These are phyloP conservation scores for Botrytis squamosa DNA, from an alignment of 2,329 filamentous ascomycete genomes.

Conservation along the genomic window DNA sequence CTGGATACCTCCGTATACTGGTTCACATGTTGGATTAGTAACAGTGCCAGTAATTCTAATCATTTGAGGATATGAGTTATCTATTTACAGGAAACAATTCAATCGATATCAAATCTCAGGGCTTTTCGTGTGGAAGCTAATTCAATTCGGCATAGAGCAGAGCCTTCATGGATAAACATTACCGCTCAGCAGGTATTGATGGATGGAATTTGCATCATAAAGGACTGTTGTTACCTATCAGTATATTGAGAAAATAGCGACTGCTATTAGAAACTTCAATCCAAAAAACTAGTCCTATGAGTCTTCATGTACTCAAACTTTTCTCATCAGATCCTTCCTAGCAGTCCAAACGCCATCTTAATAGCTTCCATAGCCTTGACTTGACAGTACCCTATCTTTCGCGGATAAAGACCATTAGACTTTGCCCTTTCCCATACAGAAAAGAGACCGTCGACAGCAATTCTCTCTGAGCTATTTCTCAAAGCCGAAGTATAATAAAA, in stretches of 20 bases:
- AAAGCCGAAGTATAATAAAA: neutral
- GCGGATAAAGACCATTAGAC: too few species aligned
- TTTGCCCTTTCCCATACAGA: neutral
- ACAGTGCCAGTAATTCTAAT: neutral
- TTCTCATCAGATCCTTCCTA: neutral
- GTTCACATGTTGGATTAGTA: neutral
- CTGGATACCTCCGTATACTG: too few species aligned
- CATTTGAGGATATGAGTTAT: neutral
- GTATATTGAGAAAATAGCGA: neutral
- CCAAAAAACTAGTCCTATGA: neutral
- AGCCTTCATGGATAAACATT: neutral
- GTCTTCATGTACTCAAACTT: neutral
- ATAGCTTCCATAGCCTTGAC: neutral
- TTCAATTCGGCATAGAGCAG: neutral
- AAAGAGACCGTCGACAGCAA: neutral
- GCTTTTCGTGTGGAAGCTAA: neutral
- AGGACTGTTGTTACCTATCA: neutral
- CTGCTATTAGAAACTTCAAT: neutral
- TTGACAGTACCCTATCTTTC: neutral
- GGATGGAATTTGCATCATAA: neutral
- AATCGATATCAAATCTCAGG: accelerated
- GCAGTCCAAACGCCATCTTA: neutral
- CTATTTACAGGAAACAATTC: neutral
- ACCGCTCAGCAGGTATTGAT: neutral
- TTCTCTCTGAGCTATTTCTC: too few species aligned